Evolutionary conservation across 1,139 yeast genomes (phyloP).

Genomic region (Pichia sp.): DNA sequence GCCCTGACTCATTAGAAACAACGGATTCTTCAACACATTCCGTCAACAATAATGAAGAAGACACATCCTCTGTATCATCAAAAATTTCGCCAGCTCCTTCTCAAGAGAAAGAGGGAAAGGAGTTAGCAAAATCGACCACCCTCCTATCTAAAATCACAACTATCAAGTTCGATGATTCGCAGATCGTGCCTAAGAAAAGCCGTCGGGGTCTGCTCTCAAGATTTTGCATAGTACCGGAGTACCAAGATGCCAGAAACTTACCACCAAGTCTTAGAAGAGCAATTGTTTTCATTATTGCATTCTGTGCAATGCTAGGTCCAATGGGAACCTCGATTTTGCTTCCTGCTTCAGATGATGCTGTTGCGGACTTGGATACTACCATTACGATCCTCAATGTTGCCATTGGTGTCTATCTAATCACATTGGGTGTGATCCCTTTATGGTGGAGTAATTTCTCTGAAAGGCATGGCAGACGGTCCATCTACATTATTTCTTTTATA

Average conservation of each 20-base stretch:
- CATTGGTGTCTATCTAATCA: conserved; percentile 70
- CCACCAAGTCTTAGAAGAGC: conserved; percentile 45
- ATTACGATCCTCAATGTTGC: conserved; percentile 65
- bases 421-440: conserved; percentile 75
- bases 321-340: conserved; percentile 86
- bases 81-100: neutral
- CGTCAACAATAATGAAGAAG: neutral
- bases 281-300: conserved; percentile 64
- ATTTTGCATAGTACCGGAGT: conserved; percentile 62
- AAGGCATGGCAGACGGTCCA: conserved; percentile 65
- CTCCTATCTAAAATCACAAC: conserved; percentile 20
- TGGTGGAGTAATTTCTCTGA: conserved; percentile 91
- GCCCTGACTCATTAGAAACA: conserved; percentile 6
- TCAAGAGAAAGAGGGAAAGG: neutral
- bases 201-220: conserved; percentile 53
- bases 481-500: conserved; percentile 64
- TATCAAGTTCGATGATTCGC: conserved; percentile 24
- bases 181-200: conserved; percentile 39
- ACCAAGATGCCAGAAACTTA: conserved; percentile 65
- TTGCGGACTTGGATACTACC: conserved; percentile 50
- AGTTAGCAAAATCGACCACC: conserved; percentile 12
- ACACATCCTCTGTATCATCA: neutral
- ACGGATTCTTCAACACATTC: neutral
- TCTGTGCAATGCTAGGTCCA: conserved; percentile 79
- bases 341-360: conserved; percentile 69